A percentile compares a stretch with the other conserved stretches of the same genome.
Conservation (phyloP, 208 protist species). For the Leishmania lainsoni region DNA sequence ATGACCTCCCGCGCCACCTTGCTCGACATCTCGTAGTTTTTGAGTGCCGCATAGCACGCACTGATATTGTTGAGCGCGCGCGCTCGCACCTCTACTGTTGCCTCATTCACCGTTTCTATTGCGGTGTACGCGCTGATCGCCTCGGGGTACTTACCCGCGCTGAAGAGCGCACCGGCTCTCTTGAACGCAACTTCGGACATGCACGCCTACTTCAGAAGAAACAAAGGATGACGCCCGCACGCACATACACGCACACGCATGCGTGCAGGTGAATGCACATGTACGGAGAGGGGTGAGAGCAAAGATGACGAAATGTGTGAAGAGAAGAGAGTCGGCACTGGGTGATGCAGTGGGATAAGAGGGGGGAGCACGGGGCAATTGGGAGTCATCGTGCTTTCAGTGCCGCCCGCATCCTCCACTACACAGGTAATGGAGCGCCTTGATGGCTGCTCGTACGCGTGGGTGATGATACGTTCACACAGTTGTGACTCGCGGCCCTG, state of each 20-base stretch:
- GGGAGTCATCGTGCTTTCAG: too few species aligned
- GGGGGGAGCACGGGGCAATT: neutral
- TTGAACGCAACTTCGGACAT: slow-evolving; percentile 59
- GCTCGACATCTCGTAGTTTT: slow-evolving; percentile 61
- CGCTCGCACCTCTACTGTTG: slow-evolving; percentile 35
- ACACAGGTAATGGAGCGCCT: neutral
- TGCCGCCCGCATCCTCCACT: neutral
- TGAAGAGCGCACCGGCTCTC: slow-evolving; percentile 55
- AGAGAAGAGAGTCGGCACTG: neutral
- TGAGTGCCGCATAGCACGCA: slow-evolving; percentile 68
- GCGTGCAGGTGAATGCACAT: neutral
- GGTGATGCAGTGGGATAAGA: too few species aligned
- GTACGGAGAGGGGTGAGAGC: neutral
- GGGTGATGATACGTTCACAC: neutral
- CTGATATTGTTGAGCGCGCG: slow-evolving; percentile 84
- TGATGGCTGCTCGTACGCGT: neutral
- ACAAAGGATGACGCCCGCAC: neutral
- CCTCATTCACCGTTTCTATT: slow-evolving; percentile 29
- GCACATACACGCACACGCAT: neutral
- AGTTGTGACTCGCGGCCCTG: neutral
- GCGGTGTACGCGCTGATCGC: slow-evolving; percentile 54
- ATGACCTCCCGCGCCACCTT: slow-evolving; percentile 54
- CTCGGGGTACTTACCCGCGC: slow-evolving; percentile 43
- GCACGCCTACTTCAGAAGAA: neutral
- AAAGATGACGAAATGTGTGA: neutral